Evolutionary conservation across 305 asterid species (phyloP).

Genomic region (Fraxinus velutina): DNA sequence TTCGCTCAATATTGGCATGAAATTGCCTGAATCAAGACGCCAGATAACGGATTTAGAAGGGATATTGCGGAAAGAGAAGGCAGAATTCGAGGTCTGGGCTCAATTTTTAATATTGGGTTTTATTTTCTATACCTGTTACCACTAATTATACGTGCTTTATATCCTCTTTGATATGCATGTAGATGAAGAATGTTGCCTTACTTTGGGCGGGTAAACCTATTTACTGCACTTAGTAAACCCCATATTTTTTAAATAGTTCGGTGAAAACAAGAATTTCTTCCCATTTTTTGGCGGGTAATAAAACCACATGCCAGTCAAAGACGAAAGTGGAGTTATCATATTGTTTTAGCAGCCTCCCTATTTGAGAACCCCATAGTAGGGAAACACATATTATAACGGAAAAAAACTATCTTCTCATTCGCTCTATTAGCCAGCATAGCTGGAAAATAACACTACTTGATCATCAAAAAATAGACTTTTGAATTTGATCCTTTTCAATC

Average conservation of each 20-base stretch:
- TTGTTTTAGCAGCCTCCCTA: neutral
- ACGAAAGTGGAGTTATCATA: constrained; percentile 4
- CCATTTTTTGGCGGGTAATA: neutral
- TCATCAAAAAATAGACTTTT: neutral
- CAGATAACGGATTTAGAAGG: constrained; percentile 60
- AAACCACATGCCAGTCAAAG: constrained; percentile 1
- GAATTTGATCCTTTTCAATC: neutral
- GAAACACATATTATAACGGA: neutral
- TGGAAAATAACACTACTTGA: neutral
- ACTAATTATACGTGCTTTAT: neutral
- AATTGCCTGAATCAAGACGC: constrained; percentile 49
- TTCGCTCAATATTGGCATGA: constrained; percentile 26
- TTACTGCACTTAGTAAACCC: neutral
- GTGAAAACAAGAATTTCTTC: neutral
- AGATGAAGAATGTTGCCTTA: constrained; percentile 1
- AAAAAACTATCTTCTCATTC: neutral
- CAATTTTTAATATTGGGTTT: constrained; percentile 23
- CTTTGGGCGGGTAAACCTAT: neutral
- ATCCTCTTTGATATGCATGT: constrained; percentile 13
- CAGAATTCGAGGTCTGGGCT: constrained; percentile 68
- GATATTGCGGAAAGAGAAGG: constrained; percentile 73
- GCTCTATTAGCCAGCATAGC: constrained; percentile 4
- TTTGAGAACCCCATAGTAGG: neutral
- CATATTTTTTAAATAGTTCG: constrained; percentile 14
- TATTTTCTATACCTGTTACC: constrained; percentile 3